Evolutionary conservation across 2,329 filamentous ascomycete species (phyloP).

Genomic region (Colletotrichum australisinense): DNA sequence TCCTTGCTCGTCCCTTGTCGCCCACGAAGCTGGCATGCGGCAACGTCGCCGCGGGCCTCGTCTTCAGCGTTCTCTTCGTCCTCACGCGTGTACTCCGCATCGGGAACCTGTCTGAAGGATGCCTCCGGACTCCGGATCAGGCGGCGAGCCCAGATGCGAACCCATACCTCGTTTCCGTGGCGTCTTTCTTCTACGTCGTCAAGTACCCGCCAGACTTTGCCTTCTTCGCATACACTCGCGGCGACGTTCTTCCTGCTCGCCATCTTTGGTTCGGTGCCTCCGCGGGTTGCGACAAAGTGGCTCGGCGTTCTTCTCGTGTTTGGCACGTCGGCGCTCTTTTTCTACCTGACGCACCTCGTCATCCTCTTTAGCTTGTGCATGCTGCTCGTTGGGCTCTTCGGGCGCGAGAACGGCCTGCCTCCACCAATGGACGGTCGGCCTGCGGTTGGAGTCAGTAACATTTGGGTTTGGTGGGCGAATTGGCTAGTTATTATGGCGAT

Average conservation of each 20-base stretch:
- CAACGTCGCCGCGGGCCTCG: slow-evolving; percentile 43
- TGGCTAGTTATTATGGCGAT: slow-evolving; percentile 49
- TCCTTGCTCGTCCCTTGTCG: slow-evolving; percentile 47
- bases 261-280: slow-evolving; percentile 48
- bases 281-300: slow-evolving; percentile 40
- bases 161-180: slow-evolving; percentile 53
- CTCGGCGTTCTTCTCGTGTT: slow-evolving; percentile 53
- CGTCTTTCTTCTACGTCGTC: slow-evolving; percentile 58
- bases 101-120: slow-evolving; percentile 57
- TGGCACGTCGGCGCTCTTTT: slow-evolving; percentile 59
- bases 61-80: slow-evolving; percentile 52
- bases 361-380: slow-evolving; percentile 44
- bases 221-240: slow-evolving; percentile 53
- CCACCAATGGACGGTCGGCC: slow-evolving; percentile 42
- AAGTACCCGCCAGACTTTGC: slow-evolving; percentile 61
- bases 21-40: slow-evolving; percentile 40
- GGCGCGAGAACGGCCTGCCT: slow-evolving; percentile 44
- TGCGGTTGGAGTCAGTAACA: slow-evolving; percentile 48
- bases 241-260: slow-evolving; percentile 53
- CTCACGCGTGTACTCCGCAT: slow-evolving; percentile 53
- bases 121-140: slow-evolving; percentile 53
- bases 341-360: slow-evolving; percentile 54
- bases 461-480: slow-evolving; percentile 50
- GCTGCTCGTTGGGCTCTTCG: slow-evolving; percentile 45
- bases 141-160: slow-evolving; percentile 44